Conservation (phyloP, 306 rosid species). For the Geum urbanum region DNA sequence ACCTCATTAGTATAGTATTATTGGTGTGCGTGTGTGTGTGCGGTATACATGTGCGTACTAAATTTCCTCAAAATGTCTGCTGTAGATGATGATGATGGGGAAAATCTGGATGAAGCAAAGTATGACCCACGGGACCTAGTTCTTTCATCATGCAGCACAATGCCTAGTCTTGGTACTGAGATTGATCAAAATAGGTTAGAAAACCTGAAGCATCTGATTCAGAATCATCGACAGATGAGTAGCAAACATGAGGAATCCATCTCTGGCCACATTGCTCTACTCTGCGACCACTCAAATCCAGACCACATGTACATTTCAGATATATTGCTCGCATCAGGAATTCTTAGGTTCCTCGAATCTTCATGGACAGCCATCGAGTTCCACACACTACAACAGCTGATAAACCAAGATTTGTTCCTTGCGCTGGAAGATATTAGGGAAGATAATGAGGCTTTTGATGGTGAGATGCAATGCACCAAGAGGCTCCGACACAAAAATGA, state of each 20-base stretch:
- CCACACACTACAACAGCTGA: slow-evolving; percentile 40
- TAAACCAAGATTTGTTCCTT: slow-evolving; percentile 53
- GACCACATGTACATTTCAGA: slow-evolving; percentile 67
- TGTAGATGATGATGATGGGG: slow-evolving; percentile 48
- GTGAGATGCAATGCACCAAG: slow-evolving; percentile 19
- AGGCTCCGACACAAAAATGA: slow-evolving; percentile 10
- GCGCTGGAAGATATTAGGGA: slow-evolving; percentile 54
- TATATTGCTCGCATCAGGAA: slow-evolving; percentile 58
- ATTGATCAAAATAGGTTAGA: slow-evolving; percentile 33
- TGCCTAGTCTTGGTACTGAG: slow-evolving; percentile 33
- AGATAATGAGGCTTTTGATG: slow-evolving; percentile 23
- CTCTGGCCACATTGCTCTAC: slow-evolving; percentile 12
- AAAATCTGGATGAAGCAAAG: slow-evolving; percentile 36
- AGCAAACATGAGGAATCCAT: slow-evolving; percentile 33
- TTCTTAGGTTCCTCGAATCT: slow-evolving; percentile 40
- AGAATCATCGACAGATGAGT: slow-evolving; percentile 35
- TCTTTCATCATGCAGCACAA: slow-evolving; percentile 32
- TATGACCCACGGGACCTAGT: slow-evolving; percentile 30
- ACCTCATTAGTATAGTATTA: slow-evolving; percentile 4
- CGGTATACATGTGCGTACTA: neutral
- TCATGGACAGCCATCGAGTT: slow-evolving; percentile 34
- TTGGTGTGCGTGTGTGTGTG: no score
- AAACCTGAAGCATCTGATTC: slow-evolving; percentile 41
- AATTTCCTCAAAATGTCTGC: slow-evolving; percentile 32
- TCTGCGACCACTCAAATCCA: slow-evolving; percentile 42